Conservation (phyloP, 768 basidiomycete species). For the Trametes maxima region DNA sequence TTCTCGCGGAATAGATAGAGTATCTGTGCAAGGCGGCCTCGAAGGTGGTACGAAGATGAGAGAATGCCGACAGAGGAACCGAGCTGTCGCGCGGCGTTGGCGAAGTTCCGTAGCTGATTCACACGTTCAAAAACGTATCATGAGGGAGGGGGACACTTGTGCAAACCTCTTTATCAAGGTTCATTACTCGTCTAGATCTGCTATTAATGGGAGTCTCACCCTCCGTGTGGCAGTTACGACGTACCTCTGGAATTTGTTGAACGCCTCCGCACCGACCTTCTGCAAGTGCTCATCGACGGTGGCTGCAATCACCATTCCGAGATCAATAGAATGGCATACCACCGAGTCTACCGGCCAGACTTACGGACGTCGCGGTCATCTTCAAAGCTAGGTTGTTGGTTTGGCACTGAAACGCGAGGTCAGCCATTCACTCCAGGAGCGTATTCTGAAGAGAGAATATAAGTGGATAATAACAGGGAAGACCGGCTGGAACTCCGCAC, state of each 20-base stretch:
- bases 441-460: too few species aligned
- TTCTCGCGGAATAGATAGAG: slow-evolving; percentile 75
- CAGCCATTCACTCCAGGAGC: background rate
- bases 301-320: slow-evolving; percentile 38
- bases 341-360: slow-evolving; percentile 35
- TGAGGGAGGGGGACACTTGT: background rate
- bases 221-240: slow-evolving; percentile 16
- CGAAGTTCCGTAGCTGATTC: slow-evolving; percentile 70
- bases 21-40: slow-evolving; percentile 67
- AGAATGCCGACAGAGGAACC: slow-evolving; percentile 79
- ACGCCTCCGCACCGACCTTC: slow-evolving; percentile 63
- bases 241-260: slow-evolving; percentile 64
- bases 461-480: too few species aligned
- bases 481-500: too few species aligned
- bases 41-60: slow-evolving; percentile 71
- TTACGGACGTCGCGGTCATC: slow-evolving; percentile 68
- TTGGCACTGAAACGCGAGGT: slow-evolving; percentile 33
- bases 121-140: background rate
- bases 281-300: slow-evolving; percentile 73
- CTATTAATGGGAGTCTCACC: background rate
- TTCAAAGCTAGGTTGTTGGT: slow-evolving; percentile 53
- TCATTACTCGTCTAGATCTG: slow-evolving; percentile 52
- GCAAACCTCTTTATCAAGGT: slow-evolving; percentile 64
- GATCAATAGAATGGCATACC: background rate
- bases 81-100: slow-evolving; percentile 74